phyloP scores from a whole-genome alignment of 345 rosid genomes.

The Populus tremula region DNA sequence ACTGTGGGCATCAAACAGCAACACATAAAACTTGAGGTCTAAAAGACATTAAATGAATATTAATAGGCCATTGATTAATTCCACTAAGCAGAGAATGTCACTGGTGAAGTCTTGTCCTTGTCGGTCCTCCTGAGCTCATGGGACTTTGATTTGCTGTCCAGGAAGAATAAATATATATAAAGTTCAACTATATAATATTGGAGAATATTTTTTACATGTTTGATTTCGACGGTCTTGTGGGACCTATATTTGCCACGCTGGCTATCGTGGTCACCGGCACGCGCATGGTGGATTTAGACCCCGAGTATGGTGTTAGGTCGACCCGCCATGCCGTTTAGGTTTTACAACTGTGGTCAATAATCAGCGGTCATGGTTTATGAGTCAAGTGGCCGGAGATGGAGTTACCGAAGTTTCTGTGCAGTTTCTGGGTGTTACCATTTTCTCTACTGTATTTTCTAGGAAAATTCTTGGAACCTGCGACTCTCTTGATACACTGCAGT shows the following conservation, averaged over 20 bases:
- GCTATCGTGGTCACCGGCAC: no score
- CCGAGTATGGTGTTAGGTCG: no score
- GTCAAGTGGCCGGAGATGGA: not conserved
- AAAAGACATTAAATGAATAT: not conserved
- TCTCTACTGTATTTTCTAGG: conserved; percentile 7
- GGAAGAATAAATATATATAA: not conserved
- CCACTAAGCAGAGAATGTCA: conserved; percentile 2
- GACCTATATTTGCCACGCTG: no score
- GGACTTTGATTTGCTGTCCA: not conserved
- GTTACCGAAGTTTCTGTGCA: not conserved
- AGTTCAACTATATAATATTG: no score
- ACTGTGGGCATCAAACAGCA: not conserved
- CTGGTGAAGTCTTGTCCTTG: not conserved
- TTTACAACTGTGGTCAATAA: not conserved
- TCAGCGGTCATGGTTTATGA: not conserved
- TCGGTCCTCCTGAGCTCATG: no score
- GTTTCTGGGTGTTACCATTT: not conserved
- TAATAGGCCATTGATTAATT: not conserved
- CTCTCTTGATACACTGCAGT: not conserved
- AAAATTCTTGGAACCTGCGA: conserved; percentile 7
- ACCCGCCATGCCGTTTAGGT: not conserved
- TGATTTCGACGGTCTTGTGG: no score
- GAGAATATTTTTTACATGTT: no score
- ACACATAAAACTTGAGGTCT: not conserved
- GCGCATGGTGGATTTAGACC: no score